Evolutionary conservation across 176 grass and related monocot species (phyloP), one percentile per base, ranked within the genome.

Genomic region (Paspalum vaginatum): DNA sequence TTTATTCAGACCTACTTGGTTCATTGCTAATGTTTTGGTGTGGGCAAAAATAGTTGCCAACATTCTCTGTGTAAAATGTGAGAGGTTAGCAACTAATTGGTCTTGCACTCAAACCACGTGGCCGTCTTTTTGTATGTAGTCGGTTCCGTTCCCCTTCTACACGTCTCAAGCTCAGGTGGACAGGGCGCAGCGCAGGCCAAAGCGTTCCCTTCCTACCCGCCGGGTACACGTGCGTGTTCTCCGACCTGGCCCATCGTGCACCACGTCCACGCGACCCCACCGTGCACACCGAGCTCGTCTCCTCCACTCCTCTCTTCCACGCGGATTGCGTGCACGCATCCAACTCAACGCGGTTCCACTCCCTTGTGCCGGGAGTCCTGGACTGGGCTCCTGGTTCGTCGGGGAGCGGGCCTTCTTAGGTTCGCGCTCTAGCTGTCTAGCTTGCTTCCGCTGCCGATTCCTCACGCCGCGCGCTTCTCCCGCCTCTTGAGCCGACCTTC

Each of bases 291-390:
- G 52, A 55, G 8, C 41, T 49, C 25, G 2, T n/a, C 82, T 84
- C 52, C 62, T 68, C 72, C 82, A 84, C 81, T 49, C 81, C 48
- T 46, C 51, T 59, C 21, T 46, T 76, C 62, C 62, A 61, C 62
- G 52, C 27, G 63, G 42, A 76, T 76, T 62, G n/a, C 52, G 82
- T 77, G 82, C 62, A 77, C 82, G 63, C 51, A 68, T 55, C 55
- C 17, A 81, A 37, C 57, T 8, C 79, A 27, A 61, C 8, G 5
- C 32, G 11, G 12, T 21, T 25, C 8, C n/a, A 6, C 21, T 9
- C 10, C 49, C 13, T 73, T 22, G 58, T 22, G 22, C 10, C 25
- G 11, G 22, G 57, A 1, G 22, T 60, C 57, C 22, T 60, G 11
- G 11, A 11, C 26, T 60, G 2, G 10, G 26, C 22, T n/a, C n/a